Percentiles rank a stretch among this genome's conserved stretches.
phyloP scores from a whole-genome alignment of 495 filamentous ascomycete genomes.

The Penicillium salamii region DNA sequence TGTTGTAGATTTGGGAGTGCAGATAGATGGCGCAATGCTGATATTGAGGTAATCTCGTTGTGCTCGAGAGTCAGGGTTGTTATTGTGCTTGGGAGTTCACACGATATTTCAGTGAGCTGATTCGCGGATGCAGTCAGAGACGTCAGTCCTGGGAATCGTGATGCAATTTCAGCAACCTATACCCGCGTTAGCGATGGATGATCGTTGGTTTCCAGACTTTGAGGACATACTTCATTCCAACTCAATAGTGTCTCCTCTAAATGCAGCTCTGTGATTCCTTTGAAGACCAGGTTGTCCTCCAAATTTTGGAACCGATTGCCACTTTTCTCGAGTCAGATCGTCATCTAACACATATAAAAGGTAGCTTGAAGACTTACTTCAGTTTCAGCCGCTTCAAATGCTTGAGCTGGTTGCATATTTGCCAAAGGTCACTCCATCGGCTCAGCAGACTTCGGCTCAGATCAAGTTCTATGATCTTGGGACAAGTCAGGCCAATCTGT shows the following conservation, averaged over 20 bases:
- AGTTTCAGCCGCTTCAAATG: conserved; percentile 62
- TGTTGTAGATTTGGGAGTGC: conserved; percentile 56
- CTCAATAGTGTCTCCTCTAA: conserved; percentile 68
- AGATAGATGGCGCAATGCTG: conserved; percentile 55
- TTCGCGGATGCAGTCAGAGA: conserved; percentile 59
- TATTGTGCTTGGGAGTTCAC: conserved; percentile 43
- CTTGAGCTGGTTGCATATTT: conserved; percentile 66
- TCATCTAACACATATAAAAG: no score
- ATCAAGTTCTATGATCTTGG: conserved; percentile 77
- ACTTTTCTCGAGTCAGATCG: conserved; percentile 43
- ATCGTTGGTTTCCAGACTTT: background rate
- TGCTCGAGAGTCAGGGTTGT: conserved; percentile 68
- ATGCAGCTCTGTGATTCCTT: conserved; percentile 62
- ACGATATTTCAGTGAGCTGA: conserved; percentile 33
- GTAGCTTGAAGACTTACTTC: conserved; percentile 51
- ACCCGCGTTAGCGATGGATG: conserved; percentile 3
- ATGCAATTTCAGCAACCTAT: conserved; percentile 37
- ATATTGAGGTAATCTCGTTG: conserved; percentile 65
- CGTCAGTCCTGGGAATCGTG: conserved; percentile 58
- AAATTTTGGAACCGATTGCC: conserved; percentile 70
- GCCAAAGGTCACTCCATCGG: conserved; percentile 57
- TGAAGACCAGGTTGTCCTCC: conserved; percentile 44
- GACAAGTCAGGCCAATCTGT: conserved; percentile 38
- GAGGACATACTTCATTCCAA: conserved; percentile 63
- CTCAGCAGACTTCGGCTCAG: conserved; percentile 81